Conservation (phyloP, 192 early-diverging fungal genomes). For the Linnemannia elongata region DNA sequence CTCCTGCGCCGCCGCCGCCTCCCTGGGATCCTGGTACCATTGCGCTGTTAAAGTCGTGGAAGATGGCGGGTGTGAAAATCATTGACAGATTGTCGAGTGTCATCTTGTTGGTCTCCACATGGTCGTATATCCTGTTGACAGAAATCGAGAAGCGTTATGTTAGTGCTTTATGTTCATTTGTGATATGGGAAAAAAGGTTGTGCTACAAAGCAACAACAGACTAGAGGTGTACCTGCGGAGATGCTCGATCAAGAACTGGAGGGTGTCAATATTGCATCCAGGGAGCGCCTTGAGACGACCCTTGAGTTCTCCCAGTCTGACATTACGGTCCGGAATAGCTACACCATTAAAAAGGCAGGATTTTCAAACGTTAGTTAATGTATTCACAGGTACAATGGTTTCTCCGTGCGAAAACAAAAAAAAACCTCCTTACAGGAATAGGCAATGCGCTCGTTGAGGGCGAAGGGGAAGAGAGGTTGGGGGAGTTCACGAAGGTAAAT, state of each 20-base stretch:
- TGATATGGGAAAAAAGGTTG: too few relatives aligned
- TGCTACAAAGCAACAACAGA: not conserved
- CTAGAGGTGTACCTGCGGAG: constrained; percentile 60
- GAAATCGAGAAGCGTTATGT: not conserved
- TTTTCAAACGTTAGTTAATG: not conserved
- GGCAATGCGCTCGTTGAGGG: constrained; percentile 63
- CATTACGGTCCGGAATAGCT: constrained; percentile 60
- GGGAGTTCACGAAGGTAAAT: constrained; percentile 76
- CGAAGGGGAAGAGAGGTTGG: constrained; percentile 70
- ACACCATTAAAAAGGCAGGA: not conserved
- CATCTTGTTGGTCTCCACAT: constrained; percentile 77
- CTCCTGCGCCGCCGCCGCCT: not conserved
- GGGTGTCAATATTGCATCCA: constrained; percentile 64
- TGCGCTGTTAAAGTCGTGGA: constrained; percentile 70
- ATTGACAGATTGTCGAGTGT: constrained; percentile 69
- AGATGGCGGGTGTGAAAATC: constrained; percentile 75
- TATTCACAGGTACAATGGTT: not conserved
- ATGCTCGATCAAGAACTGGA: constrained; percentile 71
- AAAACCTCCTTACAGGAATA: constrained; percentile 63
- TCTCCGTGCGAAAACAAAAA: not conserved
- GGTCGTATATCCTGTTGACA: constrained; percentile 56
- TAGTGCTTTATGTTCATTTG: not conserved
- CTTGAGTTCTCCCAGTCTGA: constrained; percentile 56
- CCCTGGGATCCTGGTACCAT: constrained; percentile 8
- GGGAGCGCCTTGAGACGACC: constrained; percentile 57